Conservation (phyloP, 495 filamentous ascomycete species). For the Venustampulla echinocandica region DNA sequence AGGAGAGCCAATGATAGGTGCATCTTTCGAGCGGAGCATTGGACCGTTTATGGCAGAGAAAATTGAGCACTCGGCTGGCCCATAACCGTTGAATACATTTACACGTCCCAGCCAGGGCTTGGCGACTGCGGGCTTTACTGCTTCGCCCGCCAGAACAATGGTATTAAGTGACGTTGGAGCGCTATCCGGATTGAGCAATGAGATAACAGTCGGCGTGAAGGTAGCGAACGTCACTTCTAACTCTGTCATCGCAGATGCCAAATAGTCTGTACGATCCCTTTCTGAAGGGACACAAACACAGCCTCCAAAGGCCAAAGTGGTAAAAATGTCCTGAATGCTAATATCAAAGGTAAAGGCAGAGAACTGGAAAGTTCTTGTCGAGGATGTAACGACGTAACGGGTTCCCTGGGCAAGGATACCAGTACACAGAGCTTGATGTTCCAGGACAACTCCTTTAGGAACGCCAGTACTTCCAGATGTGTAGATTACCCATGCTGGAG, state of each 20-base stretch:
- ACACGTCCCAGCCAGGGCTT: neutral
- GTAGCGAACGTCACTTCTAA: conserved; percentile 23
- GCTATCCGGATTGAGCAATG: conserved; percentile 26
- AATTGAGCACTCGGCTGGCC: neutral
- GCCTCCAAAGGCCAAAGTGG: conserved; percentile 43
- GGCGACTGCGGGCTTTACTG: neutral
- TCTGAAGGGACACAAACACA: conserved; percentile 55
- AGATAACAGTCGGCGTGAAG: conserved; percentile 22
- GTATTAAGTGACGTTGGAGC: conserved; percentile 37
- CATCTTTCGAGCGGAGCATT: conserved; percentile 26
- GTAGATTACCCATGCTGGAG: neutral
- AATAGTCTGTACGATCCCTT: conserved; percentile 34
- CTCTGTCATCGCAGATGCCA: conserved; percentile 8
- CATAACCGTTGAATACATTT: neutral
- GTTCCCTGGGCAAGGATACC: conserved; percentile 6
- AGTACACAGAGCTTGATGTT: conserved; percentile 1
- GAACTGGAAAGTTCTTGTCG: conserved; percentile 39
- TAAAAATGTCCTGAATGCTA: conserved; percentile 41
- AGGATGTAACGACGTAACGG: conserved; percentile 29
- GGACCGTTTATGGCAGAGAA: neutral
- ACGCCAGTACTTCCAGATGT: conserved; percentile 3
- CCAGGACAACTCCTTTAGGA: neutral
- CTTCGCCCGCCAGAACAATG: conserved; percentile 38
- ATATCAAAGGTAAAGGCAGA: conserved; percentile 43
- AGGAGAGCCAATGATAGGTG: conserved; percentile 20